Evolutionary conservation across 805 yeast species (phyloP), one percentile per base, ranked within the genome.

Genomic region (Cyberlindnera misumaiensis): DNA sequence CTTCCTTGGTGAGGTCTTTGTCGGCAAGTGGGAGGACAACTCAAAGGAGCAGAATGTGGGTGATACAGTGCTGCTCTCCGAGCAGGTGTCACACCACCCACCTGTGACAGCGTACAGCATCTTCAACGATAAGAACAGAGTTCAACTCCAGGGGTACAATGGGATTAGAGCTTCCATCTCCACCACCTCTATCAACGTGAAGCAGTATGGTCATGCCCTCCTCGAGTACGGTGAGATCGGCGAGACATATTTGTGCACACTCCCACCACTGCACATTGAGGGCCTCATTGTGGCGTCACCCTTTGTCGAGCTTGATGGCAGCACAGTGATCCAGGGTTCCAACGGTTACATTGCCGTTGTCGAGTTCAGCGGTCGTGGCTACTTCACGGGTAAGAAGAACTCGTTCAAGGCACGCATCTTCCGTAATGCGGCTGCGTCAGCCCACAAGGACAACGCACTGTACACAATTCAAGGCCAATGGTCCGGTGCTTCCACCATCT

Each of bases 61-160:
- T 30, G 94, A 85, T 45, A 84, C 96, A 18, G 63, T 77, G 11
- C 67, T 90, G 55, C 64, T 87, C 39, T 77, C 89, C 46, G 98
- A 93, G 63, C 98, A 93, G 64, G 97, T 93, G 11, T 80, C 89
- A 45, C 98, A 93, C 64, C 98, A 93, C 61, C 98, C 98, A 13
- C 97, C 98, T 18, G 81, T 84, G 27, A 89, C 97, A n/a, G 97
- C 93, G 6, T 93, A 88, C 58, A 75, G 88, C 31, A 74, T 93
- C 40, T 65, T 75, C 54, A 88, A 88, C 58, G 83, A 79, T 45
- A 75, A 77, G 52, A 72, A 81, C 59, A 72, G 80, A 26, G 80
- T 82, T 18, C 63, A 67, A 30, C 67, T 88, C 45, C 84, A 89
- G 60, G 98, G 98, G 38, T 90, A 86, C 65, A 89, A 85, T 56